Conservation (phyloP, 305 asterid species). For the Euphrasia arctica region DNA sequence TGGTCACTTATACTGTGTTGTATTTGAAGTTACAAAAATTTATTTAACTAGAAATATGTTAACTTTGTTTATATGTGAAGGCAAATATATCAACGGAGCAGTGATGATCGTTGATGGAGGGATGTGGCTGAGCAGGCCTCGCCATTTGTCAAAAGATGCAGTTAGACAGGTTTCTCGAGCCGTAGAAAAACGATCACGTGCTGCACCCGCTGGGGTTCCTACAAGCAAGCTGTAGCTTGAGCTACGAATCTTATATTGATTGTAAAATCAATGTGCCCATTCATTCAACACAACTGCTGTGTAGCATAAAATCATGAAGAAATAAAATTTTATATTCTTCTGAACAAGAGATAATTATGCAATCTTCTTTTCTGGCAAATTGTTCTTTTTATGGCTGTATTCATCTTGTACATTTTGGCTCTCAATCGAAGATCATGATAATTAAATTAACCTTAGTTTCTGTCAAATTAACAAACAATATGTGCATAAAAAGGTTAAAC, state of each 20-base stretch:
- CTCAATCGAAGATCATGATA: not conserved
- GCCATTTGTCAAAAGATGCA: slow-evolving; percentile 48
- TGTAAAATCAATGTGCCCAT: not conserved
- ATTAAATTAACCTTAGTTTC: not conserved
- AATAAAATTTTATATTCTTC: slow-evolving; percentile 1
- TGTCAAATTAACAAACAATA: not conserved
- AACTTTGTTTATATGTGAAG: slow-evolving; percentile 28
- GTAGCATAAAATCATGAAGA: not conserved
- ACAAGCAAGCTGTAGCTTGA: slow-evolving; percentile 46
- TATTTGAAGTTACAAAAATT: not conserved
- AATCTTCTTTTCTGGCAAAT: slow-evolving; percentile 1
- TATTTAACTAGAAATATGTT: not conserved
- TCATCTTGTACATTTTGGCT: not conserved
- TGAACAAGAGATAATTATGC: not conserved
- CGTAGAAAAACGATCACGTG: slow-evolving; percentile 48
- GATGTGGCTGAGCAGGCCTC: slow-evolving; percentile 54
- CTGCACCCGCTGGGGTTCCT: slow-evolving; percentile 43
- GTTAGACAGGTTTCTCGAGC: slow-evolving; percentile 47
- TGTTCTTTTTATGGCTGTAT: not conserved
- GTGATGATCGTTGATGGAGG: slow-evolving; percentile 52
- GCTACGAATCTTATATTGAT: not conserved
- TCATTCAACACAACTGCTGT: not conserved
- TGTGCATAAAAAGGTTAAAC: not conserved
- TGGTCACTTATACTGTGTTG: too few relatives aligned
- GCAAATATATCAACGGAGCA: slow-evolving; percentile 53